phyloP scores from a whole-genome alignment of 768 basidiomycete genomes.

The Termitomyces sp. region DNA sequence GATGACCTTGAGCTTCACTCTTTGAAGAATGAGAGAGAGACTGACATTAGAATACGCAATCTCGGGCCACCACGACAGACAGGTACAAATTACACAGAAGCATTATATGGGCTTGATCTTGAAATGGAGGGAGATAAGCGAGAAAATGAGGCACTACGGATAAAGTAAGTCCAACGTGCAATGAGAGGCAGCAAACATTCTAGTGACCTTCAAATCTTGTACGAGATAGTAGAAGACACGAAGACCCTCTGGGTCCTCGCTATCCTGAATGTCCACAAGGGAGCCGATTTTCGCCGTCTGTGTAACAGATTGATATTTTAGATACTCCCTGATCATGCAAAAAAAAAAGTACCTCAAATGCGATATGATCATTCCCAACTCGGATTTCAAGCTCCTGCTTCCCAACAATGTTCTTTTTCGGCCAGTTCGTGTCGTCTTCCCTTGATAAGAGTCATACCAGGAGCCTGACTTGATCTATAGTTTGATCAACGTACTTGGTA shows the following conservation, averaged over 20 bases:
- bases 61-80: constrained; percentile 1
- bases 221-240: constrained; percentile 98
- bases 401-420: constrained; percentile 98
- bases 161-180: neutral
- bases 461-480: neutral
- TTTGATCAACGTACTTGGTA: constrained; percentile 60
- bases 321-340: neutral
- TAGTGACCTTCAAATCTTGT: constrained; percentile 86
- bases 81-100: constrained; percentile 10
- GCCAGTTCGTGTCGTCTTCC: constrained; percentile 98
- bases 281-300: constrained; percentile 99
- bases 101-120: constrained; percentile 97
- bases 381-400: constrained; percentile 98
- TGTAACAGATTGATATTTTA: neutral
- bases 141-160: constrained; percentile 90
- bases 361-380: constrained; percentile 90
- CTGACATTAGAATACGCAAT: neutral
- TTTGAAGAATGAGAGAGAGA: neutral
- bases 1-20: constrained; percentile 2
- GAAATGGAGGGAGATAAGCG: constrained; percentile 97
- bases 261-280: constrained; percentile 93
- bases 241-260: constrained; percentile 94
- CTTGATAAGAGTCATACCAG: constrained; percentile 33
- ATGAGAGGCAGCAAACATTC: neutral
- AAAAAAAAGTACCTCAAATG: constrained; percentile 69